These are phyloP conservation scores for Hypholoma fasciculare DNA, from an alignment of 768 basidiomycete genomes.

Conservation along the genomic window DNA sequence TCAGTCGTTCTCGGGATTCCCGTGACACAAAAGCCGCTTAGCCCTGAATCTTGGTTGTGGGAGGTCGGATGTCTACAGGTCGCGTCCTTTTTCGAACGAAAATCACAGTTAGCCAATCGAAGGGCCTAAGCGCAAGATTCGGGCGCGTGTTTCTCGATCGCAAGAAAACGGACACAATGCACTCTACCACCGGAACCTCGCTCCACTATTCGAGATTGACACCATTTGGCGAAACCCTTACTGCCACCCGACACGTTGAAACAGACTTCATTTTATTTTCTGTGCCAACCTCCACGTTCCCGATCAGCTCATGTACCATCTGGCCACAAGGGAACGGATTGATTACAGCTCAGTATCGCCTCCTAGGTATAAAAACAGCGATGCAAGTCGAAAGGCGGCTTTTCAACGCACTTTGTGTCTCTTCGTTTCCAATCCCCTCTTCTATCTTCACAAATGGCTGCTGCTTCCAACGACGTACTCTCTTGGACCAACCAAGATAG, in stretches of 20 bases:
- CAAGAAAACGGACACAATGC: conserved; percentile 35
- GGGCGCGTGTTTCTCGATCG: conserved; percentile 74
- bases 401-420: conserved; percentile 25
- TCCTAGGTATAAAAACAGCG: conserved; percentile 61
- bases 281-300: conserved; percentile 67
- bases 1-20: conserved; percentile 22
- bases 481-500: conserved; percentile 89
- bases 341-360: conserved; percentile 35
- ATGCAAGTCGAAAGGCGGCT: conserved; percentile 29
- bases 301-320: conserved; percentile 67
- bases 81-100: conserved; percentile 23
- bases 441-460: conserved; percentile 23
- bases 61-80: conserved; percentile 25
- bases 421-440: conserved; percentile 20
- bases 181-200: conserved; percentile 60
- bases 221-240: conserved; percentile 51
- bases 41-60: conserved; percentile 20
- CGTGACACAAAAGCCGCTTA: conserved; percentile 18
- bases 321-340: conserved; percentile 37
- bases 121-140: conserved; percentile 45
- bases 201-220: conserved; percentile 69
- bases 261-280: conserved; percentile 67
- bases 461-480: conserved; percentile 65
- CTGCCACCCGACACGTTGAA: conserved; percentile 77
- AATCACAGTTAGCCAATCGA: conserved; percentile 33